Evolutionary conservation across 495 filamentous ascomycete species (phyloP).

Genomic region (Penicillium flavigenum): DNA sequence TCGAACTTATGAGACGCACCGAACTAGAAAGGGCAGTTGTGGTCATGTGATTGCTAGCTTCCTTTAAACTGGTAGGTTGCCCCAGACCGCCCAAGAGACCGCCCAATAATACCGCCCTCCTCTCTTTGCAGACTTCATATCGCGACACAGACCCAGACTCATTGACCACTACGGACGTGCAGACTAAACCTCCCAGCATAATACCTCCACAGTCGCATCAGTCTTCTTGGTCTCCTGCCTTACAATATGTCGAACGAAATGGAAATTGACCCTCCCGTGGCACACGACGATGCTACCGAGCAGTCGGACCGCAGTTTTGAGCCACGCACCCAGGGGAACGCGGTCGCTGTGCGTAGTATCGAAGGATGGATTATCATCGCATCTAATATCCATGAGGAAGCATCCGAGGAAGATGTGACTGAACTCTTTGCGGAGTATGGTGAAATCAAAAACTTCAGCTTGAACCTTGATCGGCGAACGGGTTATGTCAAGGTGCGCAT

Average conservation of each 20-base stretch:
- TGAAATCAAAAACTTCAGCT: conserved; percentile 94
- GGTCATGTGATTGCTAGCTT: conserved; percentile 9
- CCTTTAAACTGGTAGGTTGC: not conserved
- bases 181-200: conserved; percentile 3
- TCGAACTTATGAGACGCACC: not conserved
- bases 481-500: conserved; percentile 92
- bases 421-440: conserved; percentile 95
- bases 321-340: conserved; percentile 70
- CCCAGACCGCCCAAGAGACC: not conserved
- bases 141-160: conserved; percentile 5
- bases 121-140: conserved; percentile 6
- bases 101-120: conserved; percentile 1
- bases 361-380: conserved; percentile 98
- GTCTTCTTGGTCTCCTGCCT: not conserved
- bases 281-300: conserved; percentile 45
- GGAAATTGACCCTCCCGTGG: conserved; percentile 68
- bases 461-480: conserved; percentile 91
- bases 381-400: conserved; percentile 97
- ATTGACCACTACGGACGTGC: conserved; percentile 7
- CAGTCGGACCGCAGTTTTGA: conserved; percentile 59
- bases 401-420: conserved; percentile 90
- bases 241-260: conserved; percentile 69
- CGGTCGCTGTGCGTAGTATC: conserved; percentile 93
- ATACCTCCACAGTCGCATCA: not conserved
- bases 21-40: not conserved